Evolutionary conservation across 2,329 filamentous ascomycete species (phyloP), one percentile per base, ranked within the genome.

Genomic region (Xylariomycetidae sp.): DNA sequence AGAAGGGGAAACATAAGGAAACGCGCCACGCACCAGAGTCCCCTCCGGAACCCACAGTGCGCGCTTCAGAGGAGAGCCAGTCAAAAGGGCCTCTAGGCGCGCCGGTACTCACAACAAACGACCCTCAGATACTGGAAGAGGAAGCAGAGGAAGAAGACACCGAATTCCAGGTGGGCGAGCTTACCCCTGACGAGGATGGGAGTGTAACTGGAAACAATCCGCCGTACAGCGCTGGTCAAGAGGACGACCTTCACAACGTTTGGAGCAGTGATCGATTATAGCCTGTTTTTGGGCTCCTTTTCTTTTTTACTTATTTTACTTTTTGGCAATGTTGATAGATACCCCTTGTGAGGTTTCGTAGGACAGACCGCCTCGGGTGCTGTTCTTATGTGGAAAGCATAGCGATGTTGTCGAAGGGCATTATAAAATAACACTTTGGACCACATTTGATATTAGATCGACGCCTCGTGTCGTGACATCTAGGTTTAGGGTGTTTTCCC

Each of bases 71-170:
- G 35, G 45, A 53, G 23, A 36, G 44, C 14, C 51, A 58, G 28
- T 48, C 51, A 13, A 39, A 53, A 22, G 56, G 56, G 2, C 56
- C 56, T 1, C 48, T 58, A 5, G 56, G 56, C 4, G 52, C 53
- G 16, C 56, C 56, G 5, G 34, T 54, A 6, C 40, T 58, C 19
- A 48, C 40, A 12, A 58, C 54, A 4, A 46, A 44, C 5, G 56
- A 57, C 6, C 54, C 56, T 27, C 54, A 57, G 16, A 55, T 58
- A 15, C 36, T 57, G 16, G 38, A 46, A 34, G 50, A 56, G 42
- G 56, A 58, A 31, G 55, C 55, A 15, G 55, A 57, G 27, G 53
- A 57, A 35, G 54, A 57, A 16, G 50, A 52, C 9, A 26, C 45
- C 4, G 44, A 44, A 2, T 46, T 52, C 25, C 23, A 42, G 28